Base-by-base conservation (phyloP, 306 rosid species). In the Fragaria nilgerrensis region DNA sequence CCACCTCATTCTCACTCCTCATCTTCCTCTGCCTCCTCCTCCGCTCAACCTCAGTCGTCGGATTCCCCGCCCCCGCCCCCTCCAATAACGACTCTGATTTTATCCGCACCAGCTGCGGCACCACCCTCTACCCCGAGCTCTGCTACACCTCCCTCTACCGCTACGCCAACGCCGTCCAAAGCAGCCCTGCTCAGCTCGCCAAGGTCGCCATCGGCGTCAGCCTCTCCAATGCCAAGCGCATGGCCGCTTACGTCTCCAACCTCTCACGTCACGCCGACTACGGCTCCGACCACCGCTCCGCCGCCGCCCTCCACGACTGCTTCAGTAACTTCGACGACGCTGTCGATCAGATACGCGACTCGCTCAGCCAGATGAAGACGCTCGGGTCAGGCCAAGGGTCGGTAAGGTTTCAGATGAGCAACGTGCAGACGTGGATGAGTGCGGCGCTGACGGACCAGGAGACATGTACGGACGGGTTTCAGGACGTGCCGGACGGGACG, bases 361-460 rank as follows among this genome's bases (percentile, higher is more conserved):
- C 99, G 47, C 85, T 96, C 53, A 84, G 84, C 43, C 98, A 96
- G 98, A 96, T 96, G 96, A 81, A 91, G 0, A 90, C 83, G 79
- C 77, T 92, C 7, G 86, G 81, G 2, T 14, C 20, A 0, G 88
- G 86, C 0, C 73, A 49, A 0, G 82, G 82, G 29, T 86, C 94
- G 75, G 88, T 93, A 71, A 68, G 82, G 78, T 96, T 96, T 59
- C 93, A 91, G 89, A 93, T 96, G 97, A 89, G 98, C 70, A 92
- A 96, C 85, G 99, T 96, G 8, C 99, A 96, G 90, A 96, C 99
- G 90, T 96, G 99, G 99, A 92, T 96, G 99, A 96, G 99, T 81
- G 99, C 99, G 0, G 98, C 99, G 10, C 80, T 96, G 7, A 96
- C 99, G 13, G 96, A 96, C 61, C 90, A 96, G 81, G 99, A 96